phyloP scores from a whole-genome alignment of 768 basidiomycete genomes.

The Wakefieldia striispora region DNA sequence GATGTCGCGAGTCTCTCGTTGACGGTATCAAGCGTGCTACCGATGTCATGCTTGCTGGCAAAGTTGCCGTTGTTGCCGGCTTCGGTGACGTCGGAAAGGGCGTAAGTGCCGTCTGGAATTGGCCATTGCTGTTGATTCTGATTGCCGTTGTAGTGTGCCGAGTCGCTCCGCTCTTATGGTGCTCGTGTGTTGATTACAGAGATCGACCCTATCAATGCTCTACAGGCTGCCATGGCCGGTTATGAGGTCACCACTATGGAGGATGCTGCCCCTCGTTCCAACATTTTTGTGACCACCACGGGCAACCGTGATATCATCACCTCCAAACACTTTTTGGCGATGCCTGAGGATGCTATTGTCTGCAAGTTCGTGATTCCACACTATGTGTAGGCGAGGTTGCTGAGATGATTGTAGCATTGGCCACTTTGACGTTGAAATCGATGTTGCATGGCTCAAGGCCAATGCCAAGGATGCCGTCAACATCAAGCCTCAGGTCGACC shows the following conservation, averaged over 20 bases:
- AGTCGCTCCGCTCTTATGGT: conserved; percentile 96
- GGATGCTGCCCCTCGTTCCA: conserved; percentile 83
- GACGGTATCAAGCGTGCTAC: conserved; percentile 99
- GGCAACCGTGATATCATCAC: conserved; percentile 99
- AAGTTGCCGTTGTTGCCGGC: conserved; percentile 98
- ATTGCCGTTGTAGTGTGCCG: conserved; percentile 73
- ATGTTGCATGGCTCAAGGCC: conserved; percentile 96
- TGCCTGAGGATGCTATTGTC: conserved; percentile 99
- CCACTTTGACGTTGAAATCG: conserved; percentile 88
- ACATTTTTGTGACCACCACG: conserved; percentile 97
- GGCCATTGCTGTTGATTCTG: not conserved
- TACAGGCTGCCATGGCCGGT: conserved; percentile 99
- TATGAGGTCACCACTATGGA: conserved; percentile 99
- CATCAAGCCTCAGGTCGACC: conserved; percentile 99
- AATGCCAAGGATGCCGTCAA: conserved; percentile 83
- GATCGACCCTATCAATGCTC: conserved; percentile 99
- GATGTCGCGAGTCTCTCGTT: conserved; percentile 98
- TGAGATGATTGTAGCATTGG: conserved; percentile 56
- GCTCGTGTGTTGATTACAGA: conserved; percentile 95
- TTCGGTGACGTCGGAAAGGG: conserved; percentile 99
- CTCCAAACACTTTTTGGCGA: conserved; percentile 83
- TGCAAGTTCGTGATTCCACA: conserved; percentile 71
- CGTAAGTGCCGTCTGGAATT: conserved; percentile 49
- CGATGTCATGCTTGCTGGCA: conserved; percentile 99
- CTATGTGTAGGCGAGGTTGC: conserved; percentile 2